Conservation (phyloP, 2,329 filamentous ascomycete genomes). For the Corniculantispora saksenae region DNA sequence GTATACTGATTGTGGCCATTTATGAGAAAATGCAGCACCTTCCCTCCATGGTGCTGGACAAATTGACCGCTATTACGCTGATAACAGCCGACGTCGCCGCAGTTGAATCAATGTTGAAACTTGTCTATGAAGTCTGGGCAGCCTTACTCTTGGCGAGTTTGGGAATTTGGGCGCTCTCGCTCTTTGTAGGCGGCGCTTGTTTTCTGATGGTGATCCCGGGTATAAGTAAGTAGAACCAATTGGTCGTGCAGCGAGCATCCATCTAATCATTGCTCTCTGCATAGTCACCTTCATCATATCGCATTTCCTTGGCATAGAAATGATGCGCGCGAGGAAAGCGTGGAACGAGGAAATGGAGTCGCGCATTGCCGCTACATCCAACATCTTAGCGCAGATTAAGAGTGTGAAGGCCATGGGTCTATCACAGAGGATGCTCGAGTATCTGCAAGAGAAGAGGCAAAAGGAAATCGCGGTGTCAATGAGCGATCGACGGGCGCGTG, state of each 20-base stretch:
- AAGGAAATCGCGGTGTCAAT: constrained; percentile 1
- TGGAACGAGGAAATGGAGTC: neutral
- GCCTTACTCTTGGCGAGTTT: neutral
- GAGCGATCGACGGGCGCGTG: neutral
- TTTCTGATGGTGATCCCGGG: neutral
- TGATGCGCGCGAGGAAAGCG: neutral
- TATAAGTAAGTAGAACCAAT: neutral
- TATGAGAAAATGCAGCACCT: neutral
- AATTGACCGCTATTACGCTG: neutral
- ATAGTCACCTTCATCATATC: neutral
- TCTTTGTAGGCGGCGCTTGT: neutral
- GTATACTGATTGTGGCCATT: neutral
- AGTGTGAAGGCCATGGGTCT: neutral
- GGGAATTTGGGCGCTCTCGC: neutral
- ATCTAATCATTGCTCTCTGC: neutral
- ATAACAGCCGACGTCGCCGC: neutral
- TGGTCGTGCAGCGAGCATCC: neutral
- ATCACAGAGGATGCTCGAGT: neutral
- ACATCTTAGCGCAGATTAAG: constrained; percentile 3
- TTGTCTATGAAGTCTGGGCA: neutral
- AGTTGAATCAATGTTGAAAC: neutral
- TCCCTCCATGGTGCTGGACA: neutral
- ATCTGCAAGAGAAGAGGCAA: neutral
- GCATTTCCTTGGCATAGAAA: neutral
- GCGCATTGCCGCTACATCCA: constrained; percentile 2